phyloP scores from a whole-genome alignment of 441 rosid genomes.

The Codiaeum variegatum region DNA sequence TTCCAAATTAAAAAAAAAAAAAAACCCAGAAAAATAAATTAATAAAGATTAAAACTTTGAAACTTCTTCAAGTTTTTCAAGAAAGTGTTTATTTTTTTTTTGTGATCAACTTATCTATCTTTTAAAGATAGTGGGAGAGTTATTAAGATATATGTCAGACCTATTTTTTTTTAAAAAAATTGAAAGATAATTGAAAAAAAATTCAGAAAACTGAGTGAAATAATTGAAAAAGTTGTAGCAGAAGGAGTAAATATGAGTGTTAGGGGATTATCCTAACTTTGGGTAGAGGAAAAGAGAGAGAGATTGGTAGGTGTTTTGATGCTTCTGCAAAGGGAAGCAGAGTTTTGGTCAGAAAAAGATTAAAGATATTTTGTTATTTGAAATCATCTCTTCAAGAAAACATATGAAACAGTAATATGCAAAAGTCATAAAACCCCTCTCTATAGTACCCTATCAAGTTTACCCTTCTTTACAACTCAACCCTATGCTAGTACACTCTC shows the following conservation, averaged over 20 bases:
- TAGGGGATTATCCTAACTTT: constrained; percentile 8
- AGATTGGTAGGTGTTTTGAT: constrained; percentile 15
- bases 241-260: constrained; percentile 15
- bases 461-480: background rate
- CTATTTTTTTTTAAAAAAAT: too few species aligned
- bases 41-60: background rate
- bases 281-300: constrained; percentile 10
- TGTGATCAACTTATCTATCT: constrained; percentile 10
- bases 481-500: background rate
- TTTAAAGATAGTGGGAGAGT: background rate
- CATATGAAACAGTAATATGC: constrained; percentile 21
- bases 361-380: constrained; percentile 29
- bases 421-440: background rate
- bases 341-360: constrained; percentile 26
- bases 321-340: constrained; percentile 34
- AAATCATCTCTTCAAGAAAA: constrained; percentile 18
- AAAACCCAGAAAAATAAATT: background rate
- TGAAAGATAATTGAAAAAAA: background rate
- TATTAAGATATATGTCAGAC: constrained; percentile 14
- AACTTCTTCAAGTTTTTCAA: background rate
- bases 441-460: constrained; percentile 6
- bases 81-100: too few species aligned
- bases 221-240: constrained; percentile 26
- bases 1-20: constrained; percentile 20
- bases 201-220: background rate